Conservation (phyloP, 768 basidiomycete species). For the Rhodosporidiobolus sp. region DNA sequence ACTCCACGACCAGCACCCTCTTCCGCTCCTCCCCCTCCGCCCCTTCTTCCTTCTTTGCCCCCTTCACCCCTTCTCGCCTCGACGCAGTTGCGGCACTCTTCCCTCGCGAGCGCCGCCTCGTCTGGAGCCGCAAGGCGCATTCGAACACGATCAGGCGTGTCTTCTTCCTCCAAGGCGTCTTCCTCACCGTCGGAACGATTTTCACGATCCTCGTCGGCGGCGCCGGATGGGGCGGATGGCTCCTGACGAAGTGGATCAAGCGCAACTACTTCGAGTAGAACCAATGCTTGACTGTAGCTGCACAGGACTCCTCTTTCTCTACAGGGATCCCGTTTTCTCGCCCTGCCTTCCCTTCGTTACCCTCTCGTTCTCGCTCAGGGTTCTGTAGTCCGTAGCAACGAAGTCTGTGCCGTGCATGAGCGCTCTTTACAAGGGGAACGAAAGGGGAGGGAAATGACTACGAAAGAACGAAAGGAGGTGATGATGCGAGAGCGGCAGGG, state of each 20-base stretch:
- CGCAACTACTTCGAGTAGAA: background rate
- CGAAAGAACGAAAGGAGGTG: too few species aligned
- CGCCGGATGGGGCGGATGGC: background rate
- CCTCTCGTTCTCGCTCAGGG: too few species aligned
- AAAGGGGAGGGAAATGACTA: background rate
- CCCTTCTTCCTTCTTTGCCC: background rate
- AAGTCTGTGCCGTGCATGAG: too few species aligned
- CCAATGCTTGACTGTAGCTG: too few species aligned
- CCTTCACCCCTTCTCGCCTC: background rate
- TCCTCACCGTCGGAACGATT: constrained; percentile 3
- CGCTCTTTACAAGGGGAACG: background rate
- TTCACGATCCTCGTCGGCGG: background rate
- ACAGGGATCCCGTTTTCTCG: too few species aligned
- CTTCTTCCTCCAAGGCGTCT: constrained; percentile 13
- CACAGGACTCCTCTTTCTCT: too few species aligned
- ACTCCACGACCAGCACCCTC: background rate
- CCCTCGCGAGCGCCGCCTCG: background rate
- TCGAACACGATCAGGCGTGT: background rate
- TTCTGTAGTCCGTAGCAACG: too few species aligned
- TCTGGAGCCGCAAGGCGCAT: background rate
- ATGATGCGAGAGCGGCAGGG: background rate
- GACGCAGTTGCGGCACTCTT: background rate
- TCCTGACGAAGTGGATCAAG: background rate
- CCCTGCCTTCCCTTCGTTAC: too few species aligned
- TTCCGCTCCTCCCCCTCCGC: background rate